Evolutionary conservation across 2,329 filamentous ascomycete species (phyloP).

Genomic region (Hypoxylon sp.): DNA sequence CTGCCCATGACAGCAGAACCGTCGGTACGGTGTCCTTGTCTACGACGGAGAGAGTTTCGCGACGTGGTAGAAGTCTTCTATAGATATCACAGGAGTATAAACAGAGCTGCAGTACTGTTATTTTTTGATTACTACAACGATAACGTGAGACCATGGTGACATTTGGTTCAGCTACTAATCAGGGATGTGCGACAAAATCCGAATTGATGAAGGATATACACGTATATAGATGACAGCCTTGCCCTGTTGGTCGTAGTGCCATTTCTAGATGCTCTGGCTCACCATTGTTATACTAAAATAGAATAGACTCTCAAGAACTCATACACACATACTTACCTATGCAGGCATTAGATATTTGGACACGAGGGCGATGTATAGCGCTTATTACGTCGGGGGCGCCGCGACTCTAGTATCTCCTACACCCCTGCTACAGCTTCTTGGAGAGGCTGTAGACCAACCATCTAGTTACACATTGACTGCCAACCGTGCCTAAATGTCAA

Average conservation of each 20-base stretch:
- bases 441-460: constrained; percentile 15
- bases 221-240: background rate
- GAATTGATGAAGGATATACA: background rate
- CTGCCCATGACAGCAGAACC: background rate
- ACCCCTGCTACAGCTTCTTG: constrained; percentile 19
- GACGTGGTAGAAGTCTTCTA: background rate
- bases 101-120: no score
- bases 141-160: background rate
- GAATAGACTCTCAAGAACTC: background rate
- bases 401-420: constrained; percentile 5
- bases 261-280: no score
- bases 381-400: constrained; percentile 20
- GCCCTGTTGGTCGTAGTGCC: background rate
- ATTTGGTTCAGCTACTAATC: background rate
- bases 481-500: background rate
- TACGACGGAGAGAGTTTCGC: background rate
- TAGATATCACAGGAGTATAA: background rate
- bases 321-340: constrained; percentile 1
- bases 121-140: constrained; percentile 9
- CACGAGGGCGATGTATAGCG: background rate
- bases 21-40: background rate
- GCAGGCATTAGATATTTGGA: background rate
- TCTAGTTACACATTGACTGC: constrained; percentile 18
- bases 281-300: background rate
- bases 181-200: background rate